Evolutionary conservation across 257 asterid genomes (phyloP).

Genomic region (Gynochthodes officinalis): DNA sequence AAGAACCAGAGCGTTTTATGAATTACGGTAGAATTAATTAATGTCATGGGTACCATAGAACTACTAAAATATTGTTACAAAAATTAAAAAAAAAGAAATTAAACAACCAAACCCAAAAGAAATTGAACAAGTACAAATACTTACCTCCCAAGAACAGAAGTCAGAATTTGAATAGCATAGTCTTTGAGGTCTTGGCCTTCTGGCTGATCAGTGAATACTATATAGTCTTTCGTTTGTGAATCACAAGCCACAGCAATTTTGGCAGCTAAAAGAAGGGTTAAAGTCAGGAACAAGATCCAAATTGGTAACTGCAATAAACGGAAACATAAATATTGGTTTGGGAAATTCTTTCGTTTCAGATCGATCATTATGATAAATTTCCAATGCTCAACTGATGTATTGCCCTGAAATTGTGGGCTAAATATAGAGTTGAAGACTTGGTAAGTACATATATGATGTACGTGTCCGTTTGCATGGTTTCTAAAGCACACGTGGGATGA

Average conservation of each 20-base stretch:
- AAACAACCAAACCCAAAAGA: background rate
- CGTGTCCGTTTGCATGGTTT: no score
- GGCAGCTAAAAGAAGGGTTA: background rate
- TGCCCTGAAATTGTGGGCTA: no score
- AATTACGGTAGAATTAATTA: no score
- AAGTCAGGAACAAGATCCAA: background rate
- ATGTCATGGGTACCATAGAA: no score
- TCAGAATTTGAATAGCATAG: constrained; percentile 5
- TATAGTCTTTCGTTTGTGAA: background rate
- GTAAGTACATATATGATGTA: no score
- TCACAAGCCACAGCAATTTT: background rate
- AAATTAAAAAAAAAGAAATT: background rate
- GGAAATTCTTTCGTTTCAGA: background rate
- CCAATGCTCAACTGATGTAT: background rate
- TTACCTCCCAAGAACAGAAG: constrained; percentile 3
- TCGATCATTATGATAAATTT: background rate
- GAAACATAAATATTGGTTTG: no score
- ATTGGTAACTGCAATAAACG: background rate
- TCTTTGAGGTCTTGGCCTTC: constrained; percentile 12
- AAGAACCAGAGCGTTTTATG: no score
- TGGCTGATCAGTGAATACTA: constrained; percentile 7
- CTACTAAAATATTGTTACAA: no score
- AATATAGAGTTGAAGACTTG: no score
- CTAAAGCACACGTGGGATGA: no score
- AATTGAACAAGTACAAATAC: background rate